phyloP scores from a whole-genome alignment of 257 asterid species.

The Solanum ossicruentum region DNA sequence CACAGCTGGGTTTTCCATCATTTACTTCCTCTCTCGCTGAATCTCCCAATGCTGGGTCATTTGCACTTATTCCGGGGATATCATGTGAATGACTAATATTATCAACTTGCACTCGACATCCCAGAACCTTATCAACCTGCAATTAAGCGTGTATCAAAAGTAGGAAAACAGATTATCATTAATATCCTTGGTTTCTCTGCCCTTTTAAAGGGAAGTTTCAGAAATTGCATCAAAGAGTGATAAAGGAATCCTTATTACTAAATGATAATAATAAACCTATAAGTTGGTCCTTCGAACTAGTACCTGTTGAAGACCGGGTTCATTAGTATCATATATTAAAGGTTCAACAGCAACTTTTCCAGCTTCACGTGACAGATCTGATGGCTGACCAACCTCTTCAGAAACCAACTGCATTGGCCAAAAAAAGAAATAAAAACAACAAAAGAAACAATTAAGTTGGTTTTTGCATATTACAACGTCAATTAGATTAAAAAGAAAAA shows the following conservation, averaged over 20 bases:
- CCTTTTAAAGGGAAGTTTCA: background rate
- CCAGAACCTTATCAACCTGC: slow-evolving; percentile 86
- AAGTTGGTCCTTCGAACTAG: background rate
- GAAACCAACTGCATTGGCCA: slow-evolving; percentile 15
- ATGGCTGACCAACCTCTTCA: slow-evolving; percentile 9
- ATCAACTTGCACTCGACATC: slow-evolving; percentile 59
- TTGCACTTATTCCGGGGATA: slow-evolving; percentile 11
- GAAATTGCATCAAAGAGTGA: background rate
- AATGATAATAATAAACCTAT: background rate
- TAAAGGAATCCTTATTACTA: background rate
- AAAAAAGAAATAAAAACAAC: background rate
- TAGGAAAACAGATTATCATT: background rate
- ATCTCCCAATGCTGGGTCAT: slow-evolving; percentile 24
- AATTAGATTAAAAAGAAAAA: background rate
- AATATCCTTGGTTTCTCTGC: background rate
- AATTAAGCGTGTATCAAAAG: background rate
- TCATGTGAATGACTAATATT: slow-evolving; percentile 8
- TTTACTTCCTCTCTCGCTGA: slow-evolving; percentile 14
- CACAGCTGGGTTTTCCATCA: slow-evolving; percentile 22
- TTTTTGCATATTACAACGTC: background rate
- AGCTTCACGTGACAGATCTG: slow-evolving; percentile 2
- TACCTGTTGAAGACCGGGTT: slow-evolving; percentile 22
- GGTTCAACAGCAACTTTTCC: slow-evolving; percentile 8
- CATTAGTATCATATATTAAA: background rate
- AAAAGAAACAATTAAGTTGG: background rate